Conservation (phyloP, 139 green algal genomes). For the Chlamydomonas incerta region DNA sequence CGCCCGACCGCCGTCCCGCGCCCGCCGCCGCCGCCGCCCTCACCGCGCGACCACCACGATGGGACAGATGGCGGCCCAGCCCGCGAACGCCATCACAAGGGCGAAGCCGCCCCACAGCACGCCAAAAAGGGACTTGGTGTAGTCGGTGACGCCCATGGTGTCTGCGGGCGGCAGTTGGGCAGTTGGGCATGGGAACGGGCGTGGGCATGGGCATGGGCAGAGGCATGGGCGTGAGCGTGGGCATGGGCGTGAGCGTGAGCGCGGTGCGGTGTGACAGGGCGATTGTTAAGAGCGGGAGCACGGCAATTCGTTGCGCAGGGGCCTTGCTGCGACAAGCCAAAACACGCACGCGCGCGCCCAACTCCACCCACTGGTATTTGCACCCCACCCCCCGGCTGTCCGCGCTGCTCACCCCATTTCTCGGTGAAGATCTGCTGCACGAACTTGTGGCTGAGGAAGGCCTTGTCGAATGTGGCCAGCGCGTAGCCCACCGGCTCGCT, state of each 20-base stretch:
- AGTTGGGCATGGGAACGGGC: no score
- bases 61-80: not conserved
- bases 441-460: slow-evolving; percentile 15
- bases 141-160: slow-evolving; percentile 21
- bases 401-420: not conserved
- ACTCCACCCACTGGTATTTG: no score
- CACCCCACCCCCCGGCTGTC: no score
- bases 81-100: not conserved
- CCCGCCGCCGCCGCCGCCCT: not conserved
- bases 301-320: no score
- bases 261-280: no score
- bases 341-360: no score
- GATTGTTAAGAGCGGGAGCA: no score
- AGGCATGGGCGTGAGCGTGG: no score
- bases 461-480: slow-evolving; percentile 8
- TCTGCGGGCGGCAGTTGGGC: not conserved
- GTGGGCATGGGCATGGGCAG: no score
- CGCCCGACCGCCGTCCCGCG: no score
- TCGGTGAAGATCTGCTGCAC: slow-evolving; percentile 18
- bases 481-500: slow-evolving; percentile 16
- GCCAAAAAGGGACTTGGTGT: not conserved
- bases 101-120: not conserved
- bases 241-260: no score
- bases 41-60: not conserved
- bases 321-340: no score